Base-by-base conservation (phyloP, 164 flowering plant genomes). In the Magnolia changhungtana region DNA sequence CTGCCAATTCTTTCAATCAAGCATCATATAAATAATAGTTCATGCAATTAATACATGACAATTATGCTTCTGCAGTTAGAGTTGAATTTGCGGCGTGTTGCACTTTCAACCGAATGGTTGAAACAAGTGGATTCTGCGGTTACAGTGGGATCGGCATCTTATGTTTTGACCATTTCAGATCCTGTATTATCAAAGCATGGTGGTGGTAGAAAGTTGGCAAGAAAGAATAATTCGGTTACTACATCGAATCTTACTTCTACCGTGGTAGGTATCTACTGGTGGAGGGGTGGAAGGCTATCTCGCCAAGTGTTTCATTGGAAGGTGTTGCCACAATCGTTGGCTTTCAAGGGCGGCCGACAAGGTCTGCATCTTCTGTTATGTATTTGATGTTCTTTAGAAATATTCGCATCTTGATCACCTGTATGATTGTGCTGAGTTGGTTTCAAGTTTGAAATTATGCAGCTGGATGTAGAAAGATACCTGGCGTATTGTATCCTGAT, bases 251-350 rank as follows among this genome's bases (percentile, higher is more conserved):
- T 85, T 68, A 81, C 85, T 79, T 75, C 87, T 50, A 51, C 78
- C 59, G 90, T 88, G n/a, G 79, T 88, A 72, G 78, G 85, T 51
- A 77, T 87, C 67, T 85, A 85, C 76, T 96, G 98, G 98, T 92
- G 98, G 98, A 88, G 99, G 78, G 99, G 99, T 84, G 98, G 98
- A 61, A 83, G 81, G 71, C 75, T 85, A 81, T 91, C 99, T 50
- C 91, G 99, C 69, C 87, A 81, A 79, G 72, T 92, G 70, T 96
- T 91, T 83, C 85, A 77, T 77, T 91, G 98, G 91, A 94, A 91
- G 89, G 86, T 84, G 74, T 77, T 96, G 81, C 98, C 99, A 84
- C 87, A 73, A 49, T 82, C 89, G 65, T 75, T 92, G 86, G 89
- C 82, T 71, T 78, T 73, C 64, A 90, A 86, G 82, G 94, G 92